Base-by-base conservation (phyloP, 202 grass and related monocot species). In the Panicum virgatum region DNA sequence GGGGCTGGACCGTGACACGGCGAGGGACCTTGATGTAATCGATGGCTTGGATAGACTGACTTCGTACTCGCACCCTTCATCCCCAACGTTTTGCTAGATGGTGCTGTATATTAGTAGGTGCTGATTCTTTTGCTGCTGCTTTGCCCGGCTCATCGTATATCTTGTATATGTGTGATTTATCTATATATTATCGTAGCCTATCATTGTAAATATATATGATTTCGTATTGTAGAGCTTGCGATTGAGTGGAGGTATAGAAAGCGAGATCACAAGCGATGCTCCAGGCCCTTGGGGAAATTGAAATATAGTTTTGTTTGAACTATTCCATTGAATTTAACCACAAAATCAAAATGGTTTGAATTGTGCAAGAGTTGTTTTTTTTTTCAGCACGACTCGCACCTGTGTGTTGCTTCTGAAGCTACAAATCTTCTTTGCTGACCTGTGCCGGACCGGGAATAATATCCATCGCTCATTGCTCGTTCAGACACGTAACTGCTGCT, bases 1-100 rank as follows among this genome's bases (percentile, higher is more conserved):
- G 26, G 45, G 57, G 29, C 74, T 37, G 44, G 72, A 78, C 5
- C 62, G 66, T 18, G 92, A 88, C 85, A 90, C 59, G 50, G 62
- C 45, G 6, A 90, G 80, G 60, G 79, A 93, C 46, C 86, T 98
- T 74, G 96, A 98, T 89, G 87, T 96, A 75, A 93, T 98, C 44
- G 96, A 98, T 74, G 96, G 96, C 26, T 84, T 98, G 75, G 87
- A 86, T 73, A 89, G 80, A 76, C 62, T 87, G 42, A 81, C 69
- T 88, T 66, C 76, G 2, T 80, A 60, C 57, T 57, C 76, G 22
- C 77, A 22, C 26, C 83, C 27, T 37, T 38, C 76, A 7, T 80
- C 78, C 16, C 74, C 56, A 0, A 54, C 80, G 19, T 98, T 93
- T 93, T 90, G 82, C 72, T 92, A 92, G 85, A n/a, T 34, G 5